Conservation (phyloP, 257 asterid species). For the Solanum chilense region DNA sequence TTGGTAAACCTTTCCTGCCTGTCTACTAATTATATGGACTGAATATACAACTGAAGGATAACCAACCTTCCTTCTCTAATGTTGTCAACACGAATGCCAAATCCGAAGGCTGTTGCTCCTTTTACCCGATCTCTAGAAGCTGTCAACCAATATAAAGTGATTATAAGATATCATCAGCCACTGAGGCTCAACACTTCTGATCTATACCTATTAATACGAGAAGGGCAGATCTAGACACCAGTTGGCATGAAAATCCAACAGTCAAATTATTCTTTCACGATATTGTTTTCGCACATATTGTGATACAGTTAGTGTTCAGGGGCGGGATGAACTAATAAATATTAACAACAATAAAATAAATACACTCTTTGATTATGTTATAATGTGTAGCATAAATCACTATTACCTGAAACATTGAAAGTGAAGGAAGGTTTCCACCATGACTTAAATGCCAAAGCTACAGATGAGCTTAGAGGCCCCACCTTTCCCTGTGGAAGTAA, state of each 20-base stretch:
- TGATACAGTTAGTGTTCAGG: background rate
- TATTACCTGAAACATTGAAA: slow-evolving; percentile 64
- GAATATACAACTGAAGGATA: background rate
- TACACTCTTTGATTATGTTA: background rate
- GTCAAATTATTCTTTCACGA: background rate
- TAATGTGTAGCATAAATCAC: background rate
- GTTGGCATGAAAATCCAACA: background rate
- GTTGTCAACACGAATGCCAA: slow-evolving; percentile 66
- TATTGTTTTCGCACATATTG: background rate
- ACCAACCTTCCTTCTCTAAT: slow-evolving; percentile 82
- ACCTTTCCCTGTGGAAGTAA: slow-evolving; percentile 56
- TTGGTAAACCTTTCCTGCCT: background rate
- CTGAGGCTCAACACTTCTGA: background rate
- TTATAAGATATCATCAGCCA: background rate
- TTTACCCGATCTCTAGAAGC: slow-evolving; percentile 66
- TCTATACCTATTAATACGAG: background rate
- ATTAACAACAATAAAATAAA: background rate
- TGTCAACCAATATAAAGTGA: slow-evolving; percentile 18
- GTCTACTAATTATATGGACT: background rate
- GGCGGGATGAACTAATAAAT: background rate
- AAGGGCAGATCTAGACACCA: background rate
- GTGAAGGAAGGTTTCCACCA: slow-evolving; percentile 99
- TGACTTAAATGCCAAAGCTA: slow-evolving; percentile 80
- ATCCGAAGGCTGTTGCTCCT: slow-evolving; percentile 57
- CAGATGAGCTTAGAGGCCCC: slow-evolving; percentile 82